phyloP scores from a whole-genome alignment of 768 basidiomycete species.

The Leccinum longicurvipes region DNA sequence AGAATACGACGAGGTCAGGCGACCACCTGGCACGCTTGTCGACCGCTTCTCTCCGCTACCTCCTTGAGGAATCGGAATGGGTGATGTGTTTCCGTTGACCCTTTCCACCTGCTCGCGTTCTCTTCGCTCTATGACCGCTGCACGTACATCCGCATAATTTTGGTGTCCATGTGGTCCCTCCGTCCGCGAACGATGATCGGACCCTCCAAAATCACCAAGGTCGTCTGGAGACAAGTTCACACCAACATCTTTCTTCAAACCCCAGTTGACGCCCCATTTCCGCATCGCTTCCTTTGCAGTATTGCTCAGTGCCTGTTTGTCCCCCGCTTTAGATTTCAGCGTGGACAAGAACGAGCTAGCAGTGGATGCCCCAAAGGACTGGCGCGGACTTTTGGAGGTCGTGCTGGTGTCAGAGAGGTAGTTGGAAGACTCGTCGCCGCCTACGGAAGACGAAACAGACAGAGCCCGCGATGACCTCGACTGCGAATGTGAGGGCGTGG shows the following conservation, averaged over 20 bases:
- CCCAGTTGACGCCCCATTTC: slow-evolving; percentile 84
- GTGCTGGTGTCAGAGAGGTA: slow-evolving; percentile 33
- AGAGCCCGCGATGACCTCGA: slow-evolving; percentile 34
- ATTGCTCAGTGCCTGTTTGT: slow-evolving; percentile 83
- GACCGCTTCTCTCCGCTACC: slow-evolving; percentile 25
- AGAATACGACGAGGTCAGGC: slow-evolving; percentile 21
- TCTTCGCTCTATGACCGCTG: slow-evolving; percentile 68
- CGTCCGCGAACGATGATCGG: slow-evolving; percentile 34
- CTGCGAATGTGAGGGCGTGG: slow-evolving; percentile 38
- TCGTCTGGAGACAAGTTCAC: slow-evolving; percentile 36
- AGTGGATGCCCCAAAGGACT: slow-evolving; percentile 38
- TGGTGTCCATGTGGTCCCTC: slow-evolving; percentile 45
- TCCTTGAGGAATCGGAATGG: slow-evolving; percentile 34
- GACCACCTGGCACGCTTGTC: slow-evolving; percentile 25
- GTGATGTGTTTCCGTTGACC: slow-evolving; percentile 23
- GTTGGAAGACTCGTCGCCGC: slow-evolving; percentile 27
- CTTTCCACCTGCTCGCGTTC: slow-evolving; percentile 38
- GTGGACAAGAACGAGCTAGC: slow-evolving; percentile 69
- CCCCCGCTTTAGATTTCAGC: slow-evolving; percentile 69
- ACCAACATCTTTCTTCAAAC: slow-evolving; percentile 53
- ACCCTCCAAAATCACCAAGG: slow-evolving; percentile 39
- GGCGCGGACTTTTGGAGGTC: slow-evolving; percentile 36
- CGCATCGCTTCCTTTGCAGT: slow-evolving; percentile 86
- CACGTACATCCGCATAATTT: slow-evolving; percentile 72
- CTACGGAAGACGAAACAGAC: slow-evolving; percentile 33